Conservation (phyloP, 2,329 filamentous ascomycete genomes). For the Diaporthe australafricana region DNA sequence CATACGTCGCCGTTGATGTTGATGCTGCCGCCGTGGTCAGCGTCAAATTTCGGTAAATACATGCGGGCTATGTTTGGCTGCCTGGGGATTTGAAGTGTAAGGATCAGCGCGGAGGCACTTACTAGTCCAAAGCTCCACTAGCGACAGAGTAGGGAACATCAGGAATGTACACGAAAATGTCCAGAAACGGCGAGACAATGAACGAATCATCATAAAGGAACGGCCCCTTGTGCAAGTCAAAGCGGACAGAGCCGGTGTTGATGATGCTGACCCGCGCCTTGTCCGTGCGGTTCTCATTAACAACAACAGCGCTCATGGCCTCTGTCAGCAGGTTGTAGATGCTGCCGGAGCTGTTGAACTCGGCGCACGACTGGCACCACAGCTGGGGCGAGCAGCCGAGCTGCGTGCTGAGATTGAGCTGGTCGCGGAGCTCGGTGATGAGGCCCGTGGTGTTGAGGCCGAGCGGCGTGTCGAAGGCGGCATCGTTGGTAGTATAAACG, state of each 20-base stretch:
- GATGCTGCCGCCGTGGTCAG: constrained; percentile 45
- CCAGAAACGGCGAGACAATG: constrained; percentile 67
- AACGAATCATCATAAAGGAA: constrained; percentile 67
- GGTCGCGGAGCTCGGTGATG: constrained; percentile 57
- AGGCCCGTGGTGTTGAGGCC: constrained; percentile 39
- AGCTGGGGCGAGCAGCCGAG: constrained; percentile 70
- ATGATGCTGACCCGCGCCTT: constrained; percentile 67
- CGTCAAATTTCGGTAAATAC: too few species aligned
- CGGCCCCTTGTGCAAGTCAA: constrained; percentile 71
- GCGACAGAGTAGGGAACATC: constrained; percentile 63
- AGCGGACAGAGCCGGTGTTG: constrained; percentile 71
- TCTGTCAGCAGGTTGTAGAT: constrained; percentile 65
- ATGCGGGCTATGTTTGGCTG: too few species aligned
- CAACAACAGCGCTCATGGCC: constrained; percentile 62
- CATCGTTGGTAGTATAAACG: constrained; percentile 28
- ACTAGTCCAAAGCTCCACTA: constrained; percentile 47
- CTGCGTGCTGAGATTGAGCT: constrained; percentile 63
- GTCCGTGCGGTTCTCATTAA: constrained; percentile 62
- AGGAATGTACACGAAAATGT: constrained; percentile 64
- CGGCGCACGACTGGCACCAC: constrained; percentile 68
- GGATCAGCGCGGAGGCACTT: constrained; percentile 16
- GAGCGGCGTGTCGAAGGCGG: constrained; percentile 39
- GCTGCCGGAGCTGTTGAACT: constrained; percentile 62
- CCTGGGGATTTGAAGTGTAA: background rate
- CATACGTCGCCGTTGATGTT: constrained; percentile 54